These are phyloP conservation scores for Platanus orientalis DNA, from an alignment of 164 flowering plant genomes.

Conservation along the genomic window DNA sequence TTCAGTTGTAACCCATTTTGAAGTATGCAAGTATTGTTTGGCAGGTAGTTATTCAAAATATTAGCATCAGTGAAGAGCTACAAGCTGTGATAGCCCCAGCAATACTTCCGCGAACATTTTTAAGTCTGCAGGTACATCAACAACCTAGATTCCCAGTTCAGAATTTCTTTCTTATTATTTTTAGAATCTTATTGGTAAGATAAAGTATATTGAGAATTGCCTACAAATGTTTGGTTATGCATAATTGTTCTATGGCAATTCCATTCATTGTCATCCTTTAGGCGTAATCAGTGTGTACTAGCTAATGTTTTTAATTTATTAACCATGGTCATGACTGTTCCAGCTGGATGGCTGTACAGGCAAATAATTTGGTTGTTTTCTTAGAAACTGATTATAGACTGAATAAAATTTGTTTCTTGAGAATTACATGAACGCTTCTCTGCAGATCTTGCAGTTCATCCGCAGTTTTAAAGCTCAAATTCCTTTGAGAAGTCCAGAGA, in stretches of 20 bases:
- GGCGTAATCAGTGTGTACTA: too few relatives aligned
- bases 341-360: not conserved
- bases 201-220: too few relatives aligned
- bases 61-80: constrained; percentile 65
- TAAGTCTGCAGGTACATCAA: constrained; percentile 71
- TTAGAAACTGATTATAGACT: not conserved
- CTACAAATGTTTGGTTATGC: too few relatives aligned
- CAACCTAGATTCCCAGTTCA: not conserved
- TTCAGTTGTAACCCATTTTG: too few relatives aligned
- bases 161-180: too few relatives aligned
- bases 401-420: not conserved
- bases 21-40: constrained; percentile 11
- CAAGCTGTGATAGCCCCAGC: constrained; percentile 93
- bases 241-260: too few relatives aligned
- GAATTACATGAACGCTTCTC: not conserved
- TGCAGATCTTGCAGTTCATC: constrained; percentile 82
- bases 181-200: too few relatives aligned
- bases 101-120: constrained; percentile 65
- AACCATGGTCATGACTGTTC: not conserved
- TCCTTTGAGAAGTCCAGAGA: constrained; percentile 56
- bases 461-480: constrained; percentile 68
- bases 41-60: constrained; percentile 65
- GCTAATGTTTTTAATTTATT: too few relatives aligned
- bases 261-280: too few relatives aligned
- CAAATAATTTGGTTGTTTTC: not conserved